Evolutionary conservation across 768 basidiomycete genomes (phyloP).

Genomic region (Suillus americanus): DNA sequence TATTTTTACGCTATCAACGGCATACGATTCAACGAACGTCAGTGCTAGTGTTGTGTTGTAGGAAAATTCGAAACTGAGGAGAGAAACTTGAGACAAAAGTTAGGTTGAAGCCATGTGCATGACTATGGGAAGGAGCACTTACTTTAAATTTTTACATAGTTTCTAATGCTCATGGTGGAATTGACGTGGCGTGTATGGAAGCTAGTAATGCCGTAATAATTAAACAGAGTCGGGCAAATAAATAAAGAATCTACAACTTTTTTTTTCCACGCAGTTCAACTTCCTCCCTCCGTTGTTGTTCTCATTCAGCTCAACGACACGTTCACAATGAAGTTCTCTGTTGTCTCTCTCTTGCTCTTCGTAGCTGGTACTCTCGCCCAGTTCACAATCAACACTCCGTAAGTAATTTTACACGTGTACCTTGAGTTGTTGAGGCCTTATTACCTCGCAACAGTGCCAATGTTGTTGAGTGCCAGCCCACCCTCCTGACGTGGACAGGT

Average conservation of each 20-base stretch:
- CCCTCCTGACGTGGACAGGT: slow-evolving; percentile 52
- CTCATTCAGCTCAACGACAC: slow-evolving; percentile 13
- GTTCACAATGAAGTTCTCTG: slow-evolving; percentile 46
- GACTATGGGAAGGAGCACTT: background rate
- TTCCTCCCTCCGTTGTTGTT: slow-evolving; percentile 19
- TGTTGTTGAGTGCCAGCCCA: slow-evolving; percentile 58
- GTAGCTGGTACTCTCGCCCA: slow-evolving; percentile 46
- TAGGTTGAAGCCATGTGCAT: background rate
- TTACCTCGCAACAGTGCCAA: slow-evolving; percentile 36
- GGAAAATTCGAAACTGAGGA: background rate
- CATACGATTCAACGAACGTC: background rate
- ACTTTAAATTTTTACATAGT: slow-evolving; percentile 1
- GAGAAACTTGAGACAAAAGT: background rate
- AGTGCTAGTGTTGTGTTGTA: too few species aligned
- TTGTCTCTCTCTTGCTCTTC: slow-evolving; percentile 41
- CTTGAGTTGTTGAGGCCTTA: slow-evolving; percentile 3
- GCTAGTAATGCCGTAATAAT: slow-evolving; percentile 5
- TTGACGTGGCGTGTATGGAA: slow-evolving; percentile 4
- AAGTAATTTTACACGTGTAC: slow-evolving; percentile 27
- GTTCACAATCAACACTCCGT: slow-evolving; percentile 73
- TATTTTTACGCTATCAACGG: slow-evolving; percentile 9
- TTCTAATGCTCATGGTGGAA: too few species aligned
- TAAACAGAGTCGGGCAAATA: slow-evolving; percentile 30
- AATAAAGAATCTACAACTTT: slow-evolving; percentile 19
- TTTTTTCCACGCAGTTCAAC: slow-evolving; percentile 27